A percentile compares a stretch with the other conserved stretches of the same genome.
Conservation (phyloP, 306 rosid species). For the Rosa multiflora region DNA sequence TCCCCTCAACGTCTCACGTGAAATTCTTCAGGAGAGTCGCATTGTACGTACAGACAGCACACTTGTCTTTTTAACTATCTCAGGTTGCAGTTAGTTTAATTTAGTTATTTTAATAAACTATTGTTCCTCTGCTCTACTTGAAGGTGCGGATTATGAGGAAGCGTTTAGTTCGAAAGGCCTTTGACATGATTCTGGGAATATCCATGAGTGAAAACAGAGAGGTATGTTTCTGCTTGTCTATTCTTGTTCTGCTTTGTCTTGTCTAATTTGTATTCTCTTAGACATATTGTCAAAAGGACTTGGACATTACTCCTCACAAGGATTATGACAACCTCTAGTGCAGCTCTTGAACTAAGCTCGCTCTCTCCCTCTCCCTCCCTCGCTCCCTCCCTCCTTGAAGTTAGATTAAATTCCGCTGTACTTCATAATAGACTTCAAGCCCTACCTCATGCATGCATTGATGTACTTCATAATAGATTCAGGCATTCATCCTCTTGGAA, state of each 20-base stretch:
- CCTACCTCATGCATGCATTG: neutral
- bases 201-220: constrained; percentile 87
- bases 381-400: neutral
- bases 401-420: too few relatives aligned
- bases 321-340: neutral
- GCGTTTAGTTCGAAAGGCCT: constrained; percentile 91
- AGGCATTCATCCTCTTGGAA: neutral
- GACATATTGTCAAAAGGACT: neutral
- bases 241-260: neutral
- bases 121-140: constrained; percentile 28
- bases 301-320: neutral
- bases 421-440: neutral
- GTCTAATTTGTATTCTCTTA: neutral
- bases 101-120: neutral
- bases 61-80: constrained; percentile 3
- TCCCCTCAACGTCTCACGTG: constrained; percentile 97
- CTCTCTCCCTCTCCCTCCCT: too few relatives aligned
- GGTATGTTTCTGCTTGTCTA: constrained; percentile 42
- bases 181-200: constrained; percentile 95
- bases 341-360: neutral
- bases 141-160: constrained; percentile 97
- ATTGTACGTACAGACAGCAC: constrained; percentile 51
- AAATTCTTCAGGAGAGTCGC: constrained; percentile 98
- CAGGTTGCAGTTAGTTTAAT: constrained; percentile 12
- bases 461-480: neutral